These are phyloP conservation scores for Castanea mollissima DNA, from an alignment of 306 rosid species.

Conservation along the genomic window DNA sequence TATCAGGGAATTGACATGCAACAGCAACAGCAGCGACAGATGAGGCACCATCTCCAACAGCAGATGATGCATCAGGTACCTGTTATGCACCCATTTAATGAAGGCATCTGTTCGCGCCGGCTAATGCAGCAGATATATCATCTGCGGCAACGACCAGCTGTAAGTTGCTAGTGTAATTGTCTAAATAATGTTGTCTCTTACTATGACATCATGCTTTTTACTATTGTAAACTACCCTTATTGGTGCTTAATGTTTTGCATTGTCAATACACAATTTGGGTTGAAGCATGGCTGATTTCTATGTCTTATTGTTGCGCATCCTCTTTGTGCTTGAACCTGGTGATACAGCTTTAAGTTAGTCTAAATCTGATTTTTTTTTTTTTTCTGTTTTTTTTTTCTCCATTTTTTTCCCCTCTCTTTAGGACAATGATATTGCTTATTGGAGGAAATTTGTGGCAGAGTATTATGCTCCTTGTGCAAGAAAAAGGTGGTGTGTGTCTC, in stretches of 20 bases:
- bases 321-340: neutral
- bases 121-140: constrained; percentile 43
- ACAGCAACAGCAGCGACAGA: constrained; percentile 28
- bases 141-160: constrained; percentile 38
- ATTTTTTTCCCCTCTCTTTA: neutral
- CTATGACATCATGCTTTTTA: neutral
- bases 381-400: neutral
- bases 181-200: neutral
- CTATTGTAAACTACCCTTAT: neutral
- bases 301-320: neutral
- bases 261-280: neutral
- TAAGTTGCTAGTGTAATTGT: constrained; percentile 16
- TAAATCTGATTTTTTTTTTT: neutral
- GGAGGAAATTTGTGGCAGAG: constrained; percentile 46
- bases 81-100: constrained; percentile 12
- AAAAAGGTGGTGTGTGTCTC: constrained; percentile 45
- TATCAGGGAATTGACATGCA: constrained; percentile 11
- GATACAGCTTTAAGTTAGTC: neutral
- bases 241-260: neutral
- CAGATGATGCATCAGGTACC: constrained; percentile 20
- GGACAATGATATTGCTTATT: constrained; percentile 42
- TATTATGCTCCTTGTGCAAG: constrained; percentile 41
- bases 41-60: constrained; percentile 27
- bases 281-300: neutral
- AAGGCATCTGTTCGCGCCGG: constrained; percentile 35